These are phyloP conservation scores for Phytopythium chamaehyphon DNA, from an alignment of 352 stramenopile species.

Conservation along the genomic window DNA sequence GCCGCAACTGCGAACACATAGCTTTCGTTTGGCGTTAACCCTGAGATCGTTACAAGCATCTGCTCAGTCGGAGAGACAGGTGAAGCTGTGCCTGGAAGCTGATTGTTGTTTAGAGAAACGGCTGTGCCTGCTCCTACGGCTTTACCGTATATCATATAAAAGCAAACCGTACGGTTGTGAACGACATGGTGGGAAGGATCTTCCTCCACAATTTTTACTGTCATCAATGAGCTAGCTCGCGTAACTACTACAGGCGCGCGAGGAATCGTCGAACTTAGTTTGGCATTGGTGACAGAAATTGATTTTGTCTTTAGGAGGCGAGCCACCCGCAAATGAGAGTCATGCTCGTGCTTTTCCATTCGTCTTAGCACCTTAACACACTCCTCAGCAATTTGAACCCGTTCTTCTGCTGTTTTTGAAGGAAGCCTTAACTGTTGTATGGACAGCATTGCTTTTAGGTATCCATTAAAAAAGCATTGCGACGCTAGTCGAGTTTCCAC, in stretches of 20 bases:
- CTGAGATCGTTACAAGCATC: constrained; percentile 35
- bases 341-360: constrained; percentile 35
- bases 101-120: constrained; percentile 73
- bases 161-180: constrained; percentile 32
- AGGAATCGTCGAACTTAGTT: constrained; percentile 13
- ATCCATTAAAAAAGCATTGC: constrained; percentile 54
- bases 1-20: constrained; percentile 84
- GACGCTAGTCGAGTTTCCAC: constrained; percentile 29
- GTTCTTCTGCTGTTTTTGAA: constrained; percentile 14
- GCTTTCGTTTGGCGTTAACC: constrained; percentile 57
- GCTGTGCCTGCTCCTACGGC: constrained; percentile 57
- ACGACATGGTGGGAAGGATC: constrained; percentile 17
- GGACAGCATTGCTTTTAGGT: constrained; percentile 34
- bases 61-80: constrained; percentile 27
- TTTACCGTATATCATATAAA: constrained; percentile 84
- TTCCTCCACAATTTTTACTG: constrained; percentile 40
- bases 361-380: constrained; percentile 39
- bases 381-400: constrained; percentile 19
- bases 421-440: constrained; percentile 33
- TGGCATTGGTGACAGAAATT: not conserved
- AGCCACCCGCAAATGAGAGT: constrained; percentile 17
- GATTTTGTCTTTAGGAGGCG: not conserved
- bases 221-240: constrained; percentile 50
- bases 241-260: constrained; percentile 42
- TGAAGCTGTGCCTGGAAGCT: constrained; percentile 53